Base-by-base conservation (phyloP, 768 basidiomycete genomes). In the Rhizopogon sp. region DNA sequence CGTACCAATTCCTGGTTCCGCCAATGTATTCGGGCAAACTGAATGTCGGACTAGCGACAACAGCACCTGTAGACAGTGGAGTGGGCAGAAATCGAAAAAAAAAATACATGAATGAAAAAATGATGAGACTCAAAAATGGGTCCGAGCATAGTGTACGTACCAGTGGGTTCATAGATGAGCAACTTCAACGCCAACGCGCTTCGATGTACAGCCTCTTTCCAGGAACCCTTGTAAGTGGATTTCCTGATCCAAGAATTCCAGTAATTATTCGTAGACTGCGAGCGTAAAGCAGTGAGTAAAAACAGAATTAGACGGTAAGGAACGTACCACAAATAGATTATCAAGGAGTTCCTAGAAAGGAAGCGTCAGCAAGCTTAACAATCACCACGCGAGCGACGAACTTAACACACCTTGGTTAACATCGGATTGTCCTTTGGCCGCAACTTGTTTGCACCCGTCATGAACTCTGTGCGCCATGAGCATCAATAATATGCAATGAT, bases 41-140 rank as follows among this genome's bases (percentile, higher is more conserved):
- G 72, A 98, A 98, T 0, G 95, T 98, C 0, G 96, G 93, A 58
- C 92, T 93, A 0, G 96, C 96, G 7, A 98, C 88, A 46, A 97
- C 88, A 1, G 95, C 94, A 22, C 94, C 92, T 77, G 65, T 54
- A 28, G 59, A 53, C 11, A 7, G 29, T 5, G 54, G 51, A 16
- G n/a, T 43, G 29, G 47, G 31, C n/a, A 47, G 20, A 35, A 35
- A 10, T 13, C 35, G 11, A 37, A n/a, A 20, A 20, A 20, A 20
- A 37, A 33, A 53, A 56, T 10, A 11, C 33, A 37, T 37, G 11
- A 25, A 37, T 4, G 35, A 37, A 33, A 31, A 11, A 5, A 52
- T 41, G 31, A 43, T 29, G 17, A 14, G 13, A 37, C 6, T 14
- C n/a, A 43, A n/a, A 35, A 22, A 47, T 6, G 33, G 13, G 6